phyloP scores from a whole-genome alignment of 2,329 filamentous ascomycete species.

The Alternaria sp. region DNA sequence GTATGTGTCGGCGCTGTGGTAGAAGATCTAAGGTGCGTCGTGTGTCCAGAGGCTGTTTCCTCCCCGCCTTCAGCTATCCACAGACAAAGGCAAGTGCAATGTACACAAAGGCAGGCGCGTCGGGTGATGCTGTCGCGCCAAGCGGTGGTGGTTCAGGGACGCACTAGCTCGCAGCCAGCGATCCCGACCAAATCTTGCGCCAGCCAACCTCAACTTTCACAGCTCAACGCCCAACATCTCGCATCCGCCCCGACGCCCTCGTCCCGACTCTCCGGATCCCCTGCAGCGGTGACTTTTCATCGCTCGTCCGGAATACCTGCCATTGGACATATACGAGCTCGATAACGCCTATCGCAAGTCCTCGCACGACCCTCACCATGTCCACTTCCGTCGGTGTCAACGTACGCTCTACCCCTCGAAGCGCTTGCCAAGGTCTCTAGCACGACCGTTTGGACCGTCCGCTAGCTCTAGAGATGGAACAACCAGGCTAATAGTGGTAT shows the following conservation, averaged over 20 bases:
- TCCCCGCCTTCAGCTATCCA: not conserved
- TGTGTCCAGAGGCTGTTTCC: not conserved
- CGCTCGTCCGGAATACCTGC: conserved; percentile 28
- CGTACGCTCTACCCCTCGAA: conserved; percentile 49
- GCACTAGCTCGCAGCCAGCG: conserved; percentile 22
- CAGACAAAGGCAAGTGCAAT: not conserved
- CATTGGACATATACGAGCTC: conserved; percentile 39
- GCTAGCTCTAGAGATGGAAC: conserved; percentile 9
- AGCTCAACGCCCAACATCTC: conserved; percentile 30
- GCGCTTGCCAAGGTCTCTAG: not conserved
- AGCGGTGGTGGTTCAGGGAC: conserved; percentile 29
- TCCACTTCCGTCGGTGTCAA: conserved; percentile 59
- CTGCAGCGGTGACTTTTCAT: conserved; percentile 22
- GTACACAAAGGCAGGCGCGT: conserved; percentile 1
- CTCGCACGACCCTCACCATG: conserved; percentile 44
- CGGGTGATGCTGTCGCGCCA: conserved; percentile 29
- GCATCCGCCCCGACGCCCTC: conserved; percentile 29
- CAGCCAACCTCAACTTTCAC: conserved; percentile 38
- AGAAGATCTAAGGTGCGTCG: not conserved
- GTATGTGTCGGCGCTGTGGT: not conserved
- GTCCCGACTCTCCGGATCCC: conserved; percentile 23
- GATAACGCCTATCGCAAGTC: conserved; percentile 23
- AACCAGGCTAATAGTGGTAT: conserved; percentile 31
- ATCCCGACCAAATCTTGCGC: conserved; percentile 35
- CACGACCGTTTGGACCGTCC: not conserved